These are phyloP conservation scores for Collybia nuda DNA, from an alignment of 768 basidiomycete genomes.

Conservation along the genomic window DNA sequence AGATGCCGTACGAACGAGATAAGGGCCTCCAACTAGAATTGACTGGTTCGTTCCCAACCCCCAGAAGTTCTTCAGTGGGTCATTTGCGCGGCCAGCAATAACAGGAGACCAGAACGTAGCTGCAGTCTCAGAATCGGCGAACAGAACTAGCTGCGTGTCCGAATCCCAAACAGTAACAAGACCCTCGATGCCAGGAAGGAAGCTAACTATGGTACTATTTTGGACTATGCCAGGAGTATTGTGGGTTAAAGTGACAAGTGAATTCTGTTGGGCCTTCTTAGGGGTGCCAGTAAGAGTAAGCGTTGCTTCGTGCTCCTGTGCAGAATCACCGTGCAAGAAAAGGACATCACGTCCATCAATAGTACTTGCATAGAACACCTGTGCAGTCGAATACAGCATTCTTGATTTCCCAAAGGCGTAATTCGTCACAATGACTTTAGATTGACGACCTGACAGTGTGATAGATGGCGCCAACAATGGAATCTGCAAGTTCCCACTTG, in stretches of 20 bases:
- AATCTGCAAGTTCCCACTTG: constrained; percentile 49
- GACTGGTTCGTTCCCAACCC: constrained; percentile 70
- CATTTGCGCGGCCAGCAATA: constrained; percentile 38
- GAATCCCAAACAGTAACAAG: constrained; percentile 69
- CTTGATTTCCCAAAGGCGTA: constrained; percentile 63
- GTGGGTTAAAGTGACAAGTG: constrained; percentile 29
- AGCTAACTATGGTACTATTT: constrained; percentile 44
- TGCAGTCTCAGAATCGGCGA: constrained; percentile 63
- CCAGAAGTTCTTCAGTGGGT: constrained; percentile 63
- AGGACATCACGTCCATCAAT: constrained; percentile 65
- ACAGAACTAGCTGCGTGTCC: constrained; percentile 64
- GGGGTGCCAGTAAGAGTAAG: constrained; percentile 47
- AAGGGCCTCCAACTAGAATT: constrained; percentile 64
- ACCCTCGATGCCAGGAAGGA: constrained; percentile 57
- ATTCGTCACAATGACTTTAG: constrained; percentile 71
- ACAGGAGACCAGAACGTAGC: constrained; percentile 78
- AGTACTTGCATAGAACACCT: constrained; percentile 64
- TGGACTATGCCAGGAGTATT: constrained; percentile 6
- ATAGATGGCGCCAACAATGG: constrained; percentile 55
- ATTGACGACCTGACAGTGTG: constrained; percentile 67
- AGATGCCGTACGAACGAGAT: constrained; percentile 58
- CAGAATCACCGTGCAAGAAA: constrained; percentile 57
- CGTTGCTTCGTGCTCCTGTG: constrained; percentile 55
- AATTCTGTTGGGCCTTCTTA: constrained; percentile 30
- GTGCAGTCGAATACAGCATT: constrained; percentile 70